phyloP scores from a whole-genome alignment of 805 yeast species.

The Saccharomyces eubayanus region DNA sequence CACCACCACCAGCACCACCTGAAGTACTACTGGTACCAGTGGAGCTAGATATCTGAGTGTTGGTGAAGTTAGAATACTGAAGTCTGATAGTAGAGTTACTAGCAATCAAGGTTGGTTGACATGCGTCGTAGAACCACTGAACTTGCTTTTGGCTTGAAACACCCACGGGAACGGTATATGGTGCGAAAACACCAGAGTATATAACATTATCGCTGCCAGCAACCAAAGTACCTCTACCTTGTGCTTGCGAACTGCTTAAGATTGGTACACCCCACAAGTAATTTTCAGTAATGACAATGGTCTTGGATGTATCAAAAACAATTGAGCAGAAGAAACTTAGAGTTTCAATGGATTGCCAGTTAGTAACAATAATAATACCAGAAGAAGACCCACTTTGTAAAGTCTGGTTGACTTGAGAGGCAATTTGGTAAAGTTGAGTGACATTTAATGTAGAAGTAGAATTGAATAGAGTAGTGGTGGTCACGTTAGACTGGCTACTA shows the following conservation, averaged over 20 bases:
- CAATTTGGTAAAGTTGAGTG: constrained; percentile 18
- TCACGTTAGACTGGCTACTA: constrained; percentile 3
- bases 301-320: constrained; percentile 16
- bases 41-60: constrained; percentile 2
- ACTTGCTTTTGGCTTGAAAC: constrained; percentile 10
- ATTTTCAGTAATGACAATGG: constrained; percentile 19
- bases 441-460: constrained; percentile 17
- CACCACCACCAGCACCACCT: no score
- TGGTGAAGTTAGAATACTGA: constrained; percentile 18
- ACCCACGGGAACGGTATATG: constrained; percentile 23
- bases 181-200: constrained; percentile 25
- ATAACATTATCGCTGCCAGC: constrained; percentile 18
- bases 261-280: constrained; percentile 13
- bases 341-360: constrained; percentile 19
- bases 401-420: constrained; percentile 10
- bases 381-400: constrained; percentile 6
- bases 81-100: constrained; percentile 17
- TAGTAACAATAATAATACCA: constrained; percentile 24
- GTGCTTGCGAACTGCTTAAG: constrained; percentile 11
- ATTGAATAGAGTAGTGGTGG: constrained; percentile 13
- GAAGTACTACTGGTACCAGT: no score
- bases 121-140: constrained; percentile 21
- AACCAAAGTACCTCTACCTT: constrained; percentile 22
- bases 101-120: constrained; percentile 14
- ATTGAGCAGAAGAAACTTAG: constrained; percentile 22